A percentile compares a stretch with the other conserved stretches of the same genome.
Conservation (phyloP, 31 red algal species). For the Asparagopsis taxiformis region DNA sequence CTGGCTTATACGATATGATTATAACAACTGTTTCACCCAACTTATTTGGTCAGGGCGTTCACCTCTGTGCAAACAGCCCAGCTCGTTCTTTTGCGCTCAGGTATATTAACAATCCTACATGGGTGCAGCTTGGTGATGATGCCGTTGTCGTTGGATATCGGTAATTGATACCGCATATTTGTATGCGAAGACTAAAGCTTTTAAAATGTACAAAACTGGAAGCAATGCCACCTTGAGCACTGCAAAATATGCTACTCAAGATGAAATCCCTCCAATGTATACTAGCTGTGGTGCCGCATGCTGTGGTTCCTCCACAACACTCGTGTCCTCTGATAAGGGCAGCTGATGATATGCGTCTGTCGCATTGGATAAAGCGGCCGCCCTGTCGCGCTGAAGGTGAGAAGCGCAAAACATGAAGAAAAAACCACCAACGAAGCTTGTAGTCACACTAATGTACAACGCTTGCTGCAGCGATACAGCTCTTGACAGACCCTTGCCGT, state of each 20-base stretch:
- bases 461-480: slow-evolving; percentile 73
- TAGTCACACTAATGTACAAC: slow-evolving; percentile 59
- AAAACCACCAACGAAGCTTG: slow-evolving; percentile 65
- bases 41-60: slow-evolving; percentile 41
- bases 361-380: slow-evolving; percentile 21
- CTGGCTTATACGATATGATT: slow-evolving; percentile 45
- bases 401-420: slow-evolving; percentile 55
- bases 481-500: slow-evolving; percentile 41
- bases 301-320: not conserved
- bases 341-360: slow-evolving; percentile 47
- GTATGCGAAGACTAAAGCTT: not conserved
- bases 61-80: not conserved
- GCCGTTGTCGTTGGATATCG: slow-evolving; percentile 14
- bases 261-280: too few relatives aligned
- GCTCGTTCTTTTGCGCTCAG: not conserved
- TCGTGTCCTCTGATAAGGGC: slow-evolving; percentile 3
- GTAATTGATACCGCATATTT: not conserved
- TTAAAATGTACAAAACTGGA: not conserved
- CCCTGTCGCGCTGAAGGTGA: slow-evolving; percentile 34
- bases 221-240: not conserved
- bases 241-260: not conserved
- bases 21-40: slow-evolving; percentile 57
- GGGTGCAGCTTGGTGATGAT: slow-evolving; percentile 16
- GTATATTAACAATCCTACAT: not conserved
- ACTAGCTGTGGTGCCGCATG: not conserved